Evolutionary conservation across 1,284 basidiomycete genomes (phyloP), one percentile per base, ranked within the genome.

Genomic region (Xerocomus amazonicus): DNA sequence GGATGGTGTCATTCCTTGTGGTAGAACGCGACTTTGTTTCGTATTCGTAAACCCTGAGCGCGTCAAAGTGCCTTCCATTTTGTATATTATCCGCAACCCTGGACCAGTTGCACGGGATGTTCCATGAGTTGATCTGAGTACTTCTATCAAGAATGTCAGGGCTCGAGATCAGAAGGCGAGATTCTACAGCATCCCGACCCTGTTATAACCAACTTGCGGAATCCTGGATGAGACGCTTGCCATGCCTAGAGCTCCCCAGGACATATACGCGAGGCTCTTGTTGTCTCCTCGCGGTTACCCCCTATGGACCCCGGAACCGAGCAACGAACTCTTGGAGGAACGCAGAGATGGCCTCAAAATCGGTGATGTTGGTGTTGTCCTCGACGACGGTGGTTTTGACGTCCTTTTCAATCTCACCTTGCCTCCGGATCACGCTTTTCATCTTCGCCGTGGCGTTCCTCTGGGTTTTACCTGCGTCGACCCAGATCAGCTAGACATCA

Each of bases 221-320:
- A 31, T 13, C 31, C 31, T 9, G 12, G 31, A 31, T 13, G 31
- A 3, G 9, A 31, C 31, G 9, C 36, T 17, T 17, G 17, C 17
- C 27, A 52, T 52, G 50, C 28, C 41, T 16, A 31, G 26, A 12
- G 52, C 47, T 12, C 48, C 47, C 8, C 48, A 50, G 13, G 54
- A 56, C 4, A 29, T 41, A 31, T 59, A 59, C 16, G 46, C 56
- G 14, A 53, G 43, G 27, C 9, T 46, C 2, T 33, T 52, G 26
- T 35, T 47, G 70, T 59, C 48, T 78, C 10, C 27, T 17, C 48
- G 48, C 6, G 66, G 63, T 8, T 61, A 58, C 37, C 64, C 60
- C 3, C 44, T 66, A n/a, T 67, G 59, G 57, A 53, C 53, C 16
- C 67, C 67, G 10, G 56, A 60, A 26, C 59, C 60, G 3, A 47